Conservation (phyloP, 192 early-diverging fungal genomes). For the Dimargaris cristalligena region DNA sequence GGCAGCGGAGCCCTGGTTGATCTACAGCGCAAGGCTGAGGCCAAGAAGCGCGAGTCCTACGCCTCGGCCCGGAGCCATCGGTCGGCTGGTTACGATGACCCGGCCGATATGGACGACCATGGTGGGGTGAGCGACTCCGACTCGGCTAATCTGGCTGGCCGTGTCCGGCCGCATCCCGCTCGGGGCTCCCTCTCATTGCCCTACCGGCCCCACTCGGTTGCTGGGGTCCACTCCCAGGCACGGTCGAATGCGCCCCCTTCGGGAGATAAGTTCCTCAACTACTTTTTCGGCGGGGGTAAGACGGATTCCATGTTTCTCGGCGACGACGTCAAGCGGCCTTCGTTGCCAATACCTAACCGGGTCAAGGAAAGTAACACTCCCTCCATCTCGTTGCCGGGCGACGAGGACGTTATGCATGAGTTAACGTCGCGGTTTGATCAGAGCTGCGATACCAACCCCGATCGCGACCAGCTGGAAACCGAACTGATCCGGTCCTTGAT, state of each 20-base stretch:
- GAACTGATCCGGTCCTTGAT: constrained; percentile 66
- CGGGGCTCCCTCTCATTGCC: background rate
- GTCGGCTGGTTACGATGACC: background rate
- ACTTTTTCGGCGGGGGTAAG: constrained; percentile 29
- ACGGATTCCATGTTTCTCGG: constrained; percentile 10
- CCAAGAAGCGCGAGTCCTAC: constrained; percentile 30
- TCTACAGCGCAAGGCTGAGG: constrained; percentile 45
- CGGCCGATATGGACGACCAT: constrained; percentile 11
- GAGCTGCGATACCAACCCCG: constrained; percentile 11
- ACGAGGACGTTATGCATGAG: background rate
- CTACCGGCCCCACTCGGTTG: constrained; percentile 2
- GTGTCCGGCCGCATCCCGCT: background rate
- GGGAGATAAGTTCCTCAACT: constrained; percentile 24
- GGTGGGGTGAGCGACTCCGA: constrained; percentile 23
- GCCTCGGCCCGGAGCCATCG: too few species aligned
- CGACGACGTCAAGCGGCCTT: constrained; percentile 5
- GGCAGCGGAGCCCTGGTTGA: constrained; percentile 56
- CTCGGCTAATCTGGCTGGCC: constrained; percentile 15
- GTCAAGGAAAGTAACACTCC: background rate
- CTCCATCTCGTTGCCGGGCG: background rate
- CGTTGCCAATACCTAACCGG: constrained; percentile 8
- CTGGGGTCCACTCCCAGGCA: constrained; percentile 8
- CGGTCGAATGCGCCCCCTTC: constrained; percentile 12
- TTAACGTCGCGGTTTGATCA: constrained; percentile 3
- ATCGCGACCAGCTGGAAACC: constrained; percentile 60